Evolutionary conservation across 495 filamentous ascomycete species (phyloP), one percentile per base, ranked within the genome.

Genomic region (Talaromyces nanjingensis): DNA sequence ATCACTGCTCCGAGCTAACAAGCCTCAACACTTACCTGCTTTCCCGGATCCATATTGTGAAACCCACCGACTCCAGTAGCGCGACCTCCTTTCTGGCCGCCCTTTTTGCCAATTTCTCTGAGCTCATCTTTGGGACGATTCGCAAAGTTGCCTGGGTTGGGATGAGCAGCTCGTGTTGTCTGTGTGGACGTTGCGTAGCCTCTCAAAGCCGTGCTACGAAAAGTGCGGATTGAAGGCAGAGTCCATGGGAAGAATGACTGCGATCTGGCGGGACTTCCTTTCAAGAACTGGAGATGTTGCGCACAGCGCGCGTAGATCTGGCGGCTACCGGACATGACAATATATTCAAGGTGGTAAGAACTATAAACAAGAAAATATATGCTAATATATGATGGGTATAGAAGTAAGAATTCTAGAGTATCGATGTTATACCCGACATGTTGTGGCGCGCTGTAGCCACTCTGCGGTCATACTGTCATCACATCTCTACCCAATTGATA

Each of bases 141-240:
- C 71, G 83, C 84, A 67, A 86, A 86, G 72, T 85, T 85, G 52
- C 79, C 78, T 57, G 83, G 82, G 68, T 87, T 87, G 65, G 70
- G 62, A 59, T 67, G 65, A 24, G 27, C 20, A 14, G 45, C 16
- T 33, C 20, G 42, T 3, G 8, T 18, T 31, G 60, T 25, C 22
- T 9, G 27, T 33, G 42, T 52, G 6, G 42, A 29, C 24, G 42
- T 62, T 16, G 18, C 12, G 18, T 42, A 47, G 3, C 8, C 20
- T 34, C 22, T 47, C 22, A 11, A 49, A 27, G 4, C 12, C 20
- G 39, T 27, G 11, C 34, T 60, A 25, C 16, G 2, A 7, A 4
- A 4, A 14, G 24, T 22, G 12, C 31, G 22, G 6, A 39, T 16
- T 8, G 20, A 4, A 24, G 20, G 9, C 33, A 49, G 20, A 60